Conservation (phyloP, 805 yeast genomes). For the Groenewaldozyma tartarivorans region DNA sequence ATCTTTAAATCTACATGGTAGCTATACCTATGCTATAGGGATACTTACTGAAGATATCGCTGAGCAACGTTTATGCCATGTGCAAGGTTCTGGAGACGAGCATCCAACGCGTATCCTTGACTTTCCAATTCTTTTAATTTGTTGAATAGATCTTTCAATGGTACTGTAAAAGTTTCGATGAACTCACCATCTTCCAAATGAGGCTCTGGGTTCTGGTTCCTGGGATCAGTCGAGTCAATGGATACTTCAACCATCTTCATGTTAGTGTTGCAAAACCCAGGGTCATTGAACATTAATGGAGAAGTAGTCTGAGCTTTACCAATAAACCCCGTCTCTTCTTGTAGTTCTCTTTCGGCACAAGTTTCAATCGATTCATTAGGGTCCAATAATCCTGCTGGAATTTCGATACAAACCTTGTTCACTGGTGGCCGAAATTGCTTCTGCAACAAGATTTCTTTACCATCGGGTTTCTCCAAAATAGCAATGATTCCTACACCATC, state of each 20-base stretch:
- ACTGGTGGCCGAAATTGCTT: conserved; percentile 94
- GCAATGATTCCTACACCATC: conserved; percentile 94
- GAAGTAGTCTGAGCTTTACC: conserved; percentile 46
- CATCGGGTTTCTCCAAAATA: conserved; percentile 42
- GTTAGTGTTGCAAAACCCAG: conserved; percentile 82
- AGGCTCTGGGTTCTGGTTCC: conserved; percentile 61
- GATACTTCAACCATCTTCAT: conserved; percentile 68
- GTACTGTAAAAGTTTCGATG: conserved; percentile 72
- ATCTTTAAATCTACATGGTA: conserved; percentile 2
- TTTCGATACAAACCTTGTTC: conserved; percentile 77
- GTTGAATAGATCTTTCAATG: conserved; percentile 48
- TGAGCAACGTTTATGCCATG: conserved; percentile 60
- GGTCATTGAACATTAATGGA: conserved; percentile 58
- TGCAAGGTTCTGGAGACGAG: conserved; percentile 79
- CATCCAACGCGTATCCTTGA: conserved; percentile 75
- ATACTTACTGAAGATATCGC: no score
- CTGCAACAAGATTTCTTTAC: conserved; percentile 55
- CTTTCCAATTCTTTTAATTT: conserved; percentile 41
- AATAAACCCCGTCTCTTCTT: conserved; percentile 87
- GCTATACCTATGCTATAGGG: conserved; percentile 3
- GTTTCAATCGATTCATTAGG: conserved; percentile 55
- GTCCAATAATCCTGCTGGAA: conserved; percentile 93
- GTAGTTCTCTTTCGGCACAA: conserved; percentile 80
- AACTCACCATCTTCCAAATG: conserved; percentile 85
- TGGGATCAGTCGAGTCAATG: conserved; percentile 57